These are phyloP conservation scores for Xylaria castorea DNA, from an alignment of 495 filamentous ascomycete genomes.

Conservation along the genomic window DNA sequence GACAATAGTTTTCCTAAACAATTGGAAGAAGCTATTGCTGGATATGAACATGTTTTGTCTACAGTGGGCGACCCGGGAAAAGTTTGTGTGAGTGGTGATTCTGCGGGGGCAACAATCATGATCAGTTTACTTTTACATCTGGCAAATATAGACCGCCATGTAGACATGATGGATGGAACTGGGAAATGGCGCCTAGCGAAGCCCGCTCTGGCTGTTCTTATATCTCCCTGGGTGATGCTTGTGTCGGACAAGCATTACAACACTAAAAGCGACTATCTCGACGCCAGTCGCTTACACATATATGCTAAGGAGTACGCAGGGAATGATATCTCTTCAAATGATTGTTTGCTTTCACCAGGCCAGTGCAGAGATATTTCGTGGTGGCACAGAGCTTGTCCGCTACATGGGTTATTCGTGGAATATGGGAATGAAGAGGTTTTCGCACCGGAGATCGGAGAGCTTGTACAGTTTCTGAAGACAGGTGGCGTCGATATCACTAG, in stretches of 20 bases:
- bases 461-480: constrained; percentile 56
- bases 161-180: constrained; percentile 41
- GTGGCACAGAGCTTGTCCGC: constrained; percentile 68
- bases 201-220: constrained; percentile 61
- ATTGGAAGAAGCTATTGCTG: constrained; percentile 66
- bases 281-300: constrained; percentile 57
- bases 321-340: constrained; percentile 47
- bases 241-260: constrained; percentile 61
- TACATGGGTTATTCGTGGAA: constrained; percentile 64
- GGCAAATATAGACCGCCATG: constrained; percentile 37
- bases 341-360: constrained; percentile 71
- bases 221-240: constrained; percentile 68
- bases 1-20: constrained; percentile 73
- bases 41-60: constrained; percentile 69
- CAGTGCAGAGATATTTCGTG: constrained; percentile 64
- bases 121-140: constrained; percentile 70
- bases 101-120: constrained; percentile 73
- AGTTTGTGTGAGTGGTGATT: constrained; percentile 74
- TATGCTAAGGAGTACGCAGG: constrained; percentile 73
- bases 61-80: constrained; percentile 57
- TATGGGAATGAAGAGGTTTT: constrained; percentile 78
- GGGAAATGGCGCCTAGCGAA: constrained; percentile 36
- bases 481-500: constrained; percentile 55
- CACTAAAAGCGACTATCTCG: constrained; percentile 68
- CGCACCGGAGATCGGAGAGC: constrained; percentile 63